These are phyloP conservation scores for Wickerhamia fluorescens DNA, from an alignment of 805 yeast genomes.

Conservation along the genomic window DNA sequence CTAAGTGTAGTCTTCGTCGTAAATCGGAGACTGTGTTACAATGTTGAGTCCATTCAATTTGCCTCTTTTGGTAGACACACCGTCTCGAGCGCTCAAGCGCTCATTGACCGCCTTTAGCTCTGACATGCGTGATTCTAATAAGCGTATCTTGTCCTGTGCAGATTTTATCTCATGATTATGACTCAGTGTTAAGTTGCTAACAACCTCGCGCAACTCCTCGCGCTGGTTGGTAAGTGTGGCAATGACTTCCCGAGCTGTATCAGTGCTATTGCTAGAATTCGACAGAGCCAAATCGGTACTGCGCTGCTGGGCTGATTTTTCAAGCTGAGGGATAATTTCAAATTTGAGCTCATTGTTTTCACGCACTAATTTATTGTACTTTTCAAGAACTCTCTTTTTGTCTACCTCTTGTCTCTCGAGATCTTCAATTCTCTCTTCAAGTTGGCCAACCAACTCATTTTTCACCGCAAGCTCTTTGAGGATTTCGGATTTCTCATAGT, in stretches of 20 bases:
- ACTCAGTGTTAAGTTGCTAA: conserved; percentile 29
- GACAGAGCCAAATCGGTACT: too few species aligned
- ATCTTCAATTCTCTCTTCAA: conserved; percentile 40
- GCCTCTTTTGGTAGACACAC: conserved; percentile 28
- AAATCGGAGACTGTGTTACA: too few species aligned
- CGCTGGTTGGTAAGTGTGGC: conserved; percentile 20
- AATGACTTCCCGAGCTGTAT: not conserved
- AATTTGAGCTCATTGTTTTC: conserved; percentile 38
- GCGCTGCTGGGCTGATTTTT: conserved; percentile 20
- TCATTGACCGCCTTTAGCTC: conserved; percentile 27
- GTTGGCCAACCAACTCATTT: conserved; percentile 41
- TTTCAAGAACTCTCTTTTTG: conserved; percentile 21
- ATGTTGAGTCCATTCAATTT: conserved; percentile 34
- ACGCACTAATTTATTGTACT: conserved; percentile 31
- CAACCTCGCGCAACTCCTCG: conserved; percentile 35
- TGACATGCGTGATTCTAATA: conserved; percentile 23
- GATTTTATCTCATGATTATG: conserved; percentile 29
- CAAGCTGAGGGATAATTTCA: conserved; percentile 40
- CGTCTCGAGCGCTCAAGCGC: too few species aligned
- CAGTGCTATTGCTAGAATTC: too few species aligned
- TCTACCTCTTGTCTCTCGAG: conserved; percentile 13
- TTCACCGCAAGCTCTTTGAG: conserved; percentile 40
- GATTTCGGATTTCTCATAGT: conserved; percentile 49
- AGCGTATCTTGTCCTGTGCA: conserved; percentile 28
- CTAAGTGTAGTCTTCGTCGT: too few species aligned